Percentiles rank a stretch among this genome's conserved stretches.
Conservation (phyloP, 768 basidiomycete genomes). For the Psilocybe azurescens region DNA sequence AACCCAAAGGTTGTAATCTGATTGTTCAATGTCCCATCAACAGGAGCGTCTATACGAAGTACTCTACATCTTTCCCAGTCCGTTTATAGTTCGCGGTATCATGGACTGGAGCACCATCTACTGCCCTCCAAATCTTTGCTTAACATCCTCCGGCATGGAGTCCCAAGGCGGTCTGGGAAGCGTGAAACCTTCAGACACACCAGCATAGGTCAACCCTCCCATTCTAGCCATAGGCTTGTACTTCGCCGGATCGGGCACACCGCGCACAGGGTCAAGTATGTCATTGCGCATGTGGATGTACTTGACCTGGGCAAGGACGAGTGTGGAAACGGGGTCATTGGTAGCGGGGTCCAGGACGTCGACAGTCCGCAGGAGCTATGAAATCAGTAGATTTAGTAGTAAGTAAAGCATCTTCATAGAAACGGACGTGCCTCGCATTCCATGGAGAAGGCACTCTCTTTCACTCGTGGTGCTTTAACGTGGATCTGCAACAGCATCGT, state of each 20-base stretch:
- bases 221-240: constrained; percentile 55
- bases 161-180: constrained; percentile 60
- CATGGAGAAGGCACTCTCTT: constrained; percentile 67
- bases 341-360: constrained; percentile 46
- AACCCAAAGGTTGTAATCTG: too few relatives aligned
- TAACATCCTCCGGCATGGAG: constrained; percentile 39
- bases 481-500: constrained; percentile 32
- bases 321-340: constrained; percentile 37
- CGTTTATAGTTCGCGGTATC: too few relatives aligned
- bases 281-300: constrained; percentile 64
- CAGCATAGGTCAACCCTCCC: constrained; percentile 55
- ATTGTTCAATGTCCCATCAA: too few relatives aligned
- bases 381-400: constrained; percentile 29
- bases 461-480: constrained; percentile 59
- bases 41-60: too few relatives aligned
- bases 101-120: too few relatives aligned
- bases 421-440: constrained; percentile 54
- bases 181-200: constrained; percentile 51
- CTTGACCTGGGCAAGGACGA: constrained; percentile 60
- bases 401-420: not conserved
- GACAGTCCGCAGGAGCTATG: constrained; percentile 46
- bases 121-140: constrained; percentile 2
- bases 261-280: constrained; percentile 41
- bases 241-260: constrained; percentile 52
- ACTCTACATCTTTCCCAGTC: too few relatives aligned